phyloP scores from a whole-genome alignment of 768 basidiomycete species.

The Pleurotus djamor region DNA sequence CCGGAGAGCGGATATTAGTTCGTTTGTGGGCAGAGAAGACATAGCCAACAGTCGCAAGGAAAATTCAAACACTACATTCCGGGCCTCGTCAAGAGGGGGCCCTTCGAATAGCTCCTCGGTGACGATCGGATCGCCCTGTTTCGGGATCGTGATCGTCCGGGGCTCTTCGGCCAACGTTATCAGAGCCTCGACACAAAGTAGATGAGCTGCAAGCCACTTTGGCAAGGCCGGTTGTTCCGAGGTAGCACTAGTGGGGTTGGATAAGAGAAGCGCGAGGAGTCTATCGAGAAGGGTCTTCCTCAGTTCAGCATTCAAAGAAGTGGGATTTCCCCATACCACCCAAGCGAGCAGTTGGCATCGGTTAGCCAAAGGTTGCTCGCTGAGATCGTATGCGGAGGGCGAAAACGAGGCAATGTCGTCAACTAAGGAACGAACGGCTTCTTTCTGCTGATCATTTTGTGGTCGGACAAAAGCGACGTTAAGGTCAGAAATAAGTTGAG shows the following conservation, averaged over 20 bases:
- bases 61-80: constrained; percentile 70
- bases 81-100: constrained; percentile 59
- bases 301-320: constrained; percentile 51
- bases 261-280: constrained; percentile 64
- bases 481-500: constrained; percentile 87
- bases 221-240: constrained; percentile 59
- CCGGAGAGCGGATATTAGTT: constrained; percentile 78
- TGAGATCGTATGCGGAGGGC: constrained; percentile 59
- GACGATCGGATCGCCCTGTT: constrained; percentile 63
- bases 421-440: constrained; percentile 70
- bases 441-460: constrained; percentile 52
- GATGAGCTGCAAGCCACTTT: constrained; percentile 84
- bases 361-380: constrained; percentile 77
- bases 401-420: constrained; percentile 76
- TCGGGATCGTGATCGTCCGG: constrained; percentile 58
- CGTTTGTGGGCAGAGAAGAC: constrained; percentile 69
- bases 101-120: constrained; percentile 54
- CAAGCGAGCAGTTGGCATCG: constrained; percentile 85
- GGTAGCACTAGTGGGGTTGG: constrained; percentile 48
- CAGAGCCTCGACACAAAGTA: constrained; percentile 84
- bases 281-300: constrained; percentile 62
- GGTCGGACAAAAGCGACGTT: constrained; percentile 77
- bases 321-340: constrained; percentile 73
- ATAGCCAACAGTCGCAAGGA: constrained; percentile 69
- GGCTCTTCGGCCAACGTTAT: constrained; percentile 78